Conservation (phyloP, 2,329 filamentous ascomycete species). For the Aspergillus hiratsukae region DNA sequence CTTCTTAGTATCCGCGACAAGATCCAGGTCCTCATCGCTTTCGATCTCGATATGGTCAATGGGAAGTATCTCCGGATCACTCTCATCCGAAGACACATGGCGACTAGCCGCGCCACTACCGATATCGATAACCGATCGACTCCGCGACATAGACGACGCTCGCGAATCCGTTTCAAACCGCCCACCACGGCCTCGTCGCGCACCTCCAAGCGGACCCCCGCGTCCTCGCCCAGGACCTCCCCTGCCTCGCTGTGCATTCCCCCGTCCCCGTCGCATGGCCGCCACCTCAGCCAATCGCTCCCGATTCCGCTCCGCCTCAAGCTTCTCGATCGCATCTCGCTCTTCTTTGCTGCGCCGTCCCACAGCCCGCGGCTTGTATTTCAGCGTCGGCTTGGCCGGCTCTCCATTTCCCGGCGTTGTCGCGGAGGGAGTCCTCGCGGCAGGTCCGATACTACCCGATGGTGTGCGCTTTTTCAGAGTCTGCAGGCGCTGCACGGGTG, state of each 20-base stretch:
- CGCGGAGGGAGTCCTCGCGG: conserved; percentile 12
- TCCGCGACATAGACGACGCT: conserved; percentile 25
- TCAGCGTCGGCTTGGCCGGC: conserved; percentile 35
- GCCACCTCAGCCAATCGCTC: conserved; percentile 38
- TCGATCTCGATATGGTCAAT: conserved; percentile 57
- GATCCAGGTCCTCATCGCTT: conserved; percentile 47
- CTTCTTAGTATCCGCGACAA: conserved; percentile 22
- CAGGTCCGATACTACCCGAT: conserved; percentile 32
- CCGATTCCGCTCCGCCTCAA: conserved; percentile 38
- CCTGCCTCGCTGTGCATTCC: conserved; percentile 23
- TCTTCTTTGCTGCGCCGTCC: conserved; percentile 43
- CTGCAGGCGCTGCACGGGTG: conserved; percentile 40
- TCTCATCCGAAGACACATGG: conserved; percentile 44
- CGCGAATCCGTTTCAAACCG: conserved; percentile 21
- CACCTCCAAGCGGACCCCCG: conserved; percentile 27
- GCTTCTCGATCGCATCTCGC: conserved; percentile 39
- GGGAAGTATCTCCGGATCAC: conserved; percentile 44
- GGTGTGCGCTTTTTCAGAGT: conserved; percentile 38
- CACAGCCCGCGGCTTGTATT: conserved; percentile 41
- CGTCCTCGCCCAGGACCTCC: conserved; percentile 29
- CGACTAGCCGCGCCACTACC: conserved; percentile 17
- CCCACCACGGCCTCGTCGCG: conserved; percentile 20
- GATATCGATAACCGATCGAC: conserved; percentile 26
- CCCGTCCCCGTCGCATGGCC: conserved; percentile 34
- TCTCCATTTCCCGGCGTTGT: conserved; percentile 19